These are phyloP conservation scores for Colletotrichum melonis DNA, from an alignment of 2,329 filamentous ascomycete genomes.

Conservation along the genomic window DNA sequence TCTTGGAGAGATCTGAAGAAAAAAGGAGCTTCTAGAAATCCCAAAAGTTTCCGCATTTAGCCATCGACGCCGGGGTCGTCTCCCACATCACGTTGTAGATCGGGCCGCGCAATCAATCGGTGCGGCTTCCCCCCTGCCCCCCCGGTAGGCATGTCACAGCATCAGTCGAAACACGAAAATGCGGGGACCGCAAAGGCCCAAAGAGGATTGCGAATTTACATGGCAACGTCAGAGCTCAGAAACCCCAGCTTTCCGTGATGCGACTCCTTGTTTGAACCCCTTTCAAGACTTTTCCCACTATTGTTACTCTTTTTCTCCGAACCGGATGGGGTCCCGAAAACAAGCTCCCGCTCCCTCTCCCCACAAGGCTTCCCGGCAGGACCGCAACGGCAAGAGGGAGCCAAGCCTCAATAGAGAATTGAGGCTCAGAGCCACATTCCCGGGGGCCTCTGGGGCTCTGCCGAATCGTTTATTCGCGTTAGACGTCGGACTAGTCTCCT, in stretches of 20 bases:
- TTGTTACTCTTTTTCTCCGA: conserved; percentile 6
- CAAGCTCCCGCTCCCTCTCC: conserved; percentile 5
- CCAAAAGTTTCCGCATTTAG: background rate
- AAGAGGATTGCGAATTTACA: conserved; percentile 15
- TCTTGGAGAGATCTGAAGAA: background rate
- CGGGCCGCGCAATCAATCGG: conserved; percentile 15
- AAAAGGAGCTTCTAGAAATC: conserved; percentile 13
- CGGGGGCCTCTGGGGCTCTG: background rate
- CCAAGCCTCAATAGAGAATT: background rate
- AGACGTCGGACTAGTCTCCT: background rate
- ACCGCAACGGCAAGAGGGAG: background rate
- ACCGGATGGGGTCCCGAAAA: background rate
- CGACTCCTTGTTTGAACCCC: conserved; percentile 9
- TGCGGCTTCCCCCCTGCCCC: background rate
- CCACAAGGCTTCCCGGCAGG: conserved; percentile 14
- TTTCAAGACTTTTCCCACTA: background rate
- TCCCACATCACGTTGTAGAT: conserved; percentile 25
- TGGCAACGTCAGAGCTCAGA: conserved; percentile 19
- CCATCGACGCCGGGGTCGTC: background rate
- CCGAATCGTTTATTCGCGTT: background rate
- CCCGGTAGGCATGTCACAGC: conserved; percentile 2
- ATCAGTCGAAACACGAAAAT: conserved; percentile 7
- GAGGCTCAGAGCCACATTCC: background rate
- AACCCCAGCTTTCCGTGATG: conserved; percentile 21
- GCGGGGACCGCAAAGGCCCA: conserved; percentile 1